Percentiles rank a stretch among this genome's conserved stretches.
phyloP scores from a whole-genome alignment of 176 grass and related monocot genomes.

The Alopecurus myosuroides region DNA sequence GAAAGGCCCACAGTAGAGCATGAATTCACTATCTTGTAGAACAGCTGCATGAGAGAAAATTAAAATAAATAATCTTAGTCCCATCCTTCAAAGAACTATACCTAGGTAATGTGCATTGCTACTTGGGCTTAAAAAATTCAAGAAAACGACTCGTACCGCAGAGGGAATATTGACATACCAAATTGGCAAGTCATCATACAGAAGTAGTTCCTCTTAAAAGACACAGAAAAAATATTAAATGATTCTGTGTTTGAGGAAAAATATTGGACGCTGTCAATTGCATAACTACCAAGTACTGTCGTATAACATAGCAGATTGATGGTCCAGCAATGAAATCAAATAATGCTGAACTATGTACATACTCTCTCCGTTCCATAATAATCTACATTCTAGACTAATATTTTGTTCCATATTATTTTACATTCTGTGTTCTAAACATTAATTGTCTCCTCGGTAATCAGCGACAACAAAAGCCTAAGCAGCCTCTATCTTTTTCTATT shows the following conservation, averaged over 20 bases:
- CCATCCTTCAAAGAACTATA: slow-evolving; percentile 5
- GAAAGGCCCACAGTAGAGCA: slow-evolving; percentile 46
- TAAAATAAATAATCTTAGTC: slow-evolving; percentile 26
- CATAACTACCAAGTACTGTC: background rate
- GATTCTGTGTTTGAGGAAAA: background rate
- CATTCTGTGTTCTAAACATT: no score
- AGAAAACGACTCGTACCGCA: background rate
- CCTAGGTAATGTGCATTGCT: background rate
- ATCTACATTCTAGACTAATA: no score
- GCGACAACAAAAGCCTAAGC: no score
- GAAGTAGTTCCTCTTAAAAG: background rate
- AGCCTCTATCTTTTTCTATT: no score
- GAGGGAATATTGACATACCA: background rate
- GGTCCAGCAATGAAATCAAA: slow-evolving; percentile 3
- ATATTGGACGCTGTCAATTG: background rate
- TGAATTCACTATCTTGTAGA: slow-evolving; percentile 64
- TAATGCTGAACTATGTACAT: slow-evolving; percentile 8
- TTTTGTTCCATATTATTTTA: no score
- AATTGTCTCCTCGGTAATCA: no score
- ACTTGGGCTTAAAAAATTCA: background rate
- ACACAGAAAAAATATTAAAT: background rate
- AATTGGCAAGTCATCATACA: background rate
- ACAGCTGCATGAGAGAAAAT: slow-evolving; percentile 51
- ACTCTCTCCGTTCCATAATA: no score
- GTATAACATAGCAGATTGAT: slow-evolving; percentile 13